Evolutionary conservation across 129 eudicot species (phyloP), one percentile per base, ranked within the genome.

Genomic region (Apium graveolens): DNA sequence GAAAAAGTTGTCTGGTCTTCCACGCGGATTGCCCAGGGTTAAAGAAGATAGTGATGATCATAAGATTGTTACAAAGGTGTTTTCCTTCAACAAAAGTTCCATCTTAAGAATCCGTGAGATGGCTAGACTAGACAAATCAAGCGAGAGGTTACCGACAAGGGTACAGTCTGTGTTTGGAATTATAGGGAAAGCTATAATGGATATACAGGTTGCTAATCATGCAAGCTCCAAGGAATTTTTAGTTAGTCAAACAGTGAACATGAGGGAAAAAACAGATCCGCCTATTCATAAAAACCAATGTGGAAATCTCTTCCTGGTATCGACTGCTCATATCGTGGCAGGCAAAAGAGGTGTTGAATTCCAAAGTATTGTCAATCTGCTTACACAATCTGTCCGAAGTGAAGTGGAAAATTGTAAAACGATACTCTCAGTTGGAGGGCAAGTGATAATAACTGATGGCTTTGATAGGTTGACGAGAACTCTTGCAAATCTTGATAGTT

Each of bases 141-240:
- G 41, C 14, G 72, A 34, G 41, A 29, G 72, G 39, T 13, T 66
- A 35, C 74, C 74, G 0, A 11, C 74, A 70, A 70, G 74, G 45
- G 74, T 70, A 18, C 74, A 70, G 7, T 70, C 42, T 31, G 74
- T 70, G 45, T 35, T 35, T 66, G 72, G 72, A 66, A 16, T 66
- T 3, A 66, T 31, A 66, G 39, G 37, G 21, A 66, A 66, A 32
- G 72, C 72, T 7, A 13, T 66, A 13, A 16, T 66, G 21, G 72
- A 66, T 16, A 34, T 66, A 29, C 38, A 34, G 4, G 39, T 27
- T 29, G 41, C 39, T 27, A 27, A 66, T 4, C 41, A 2, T 66
- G 37, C 24, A 29, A 32, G 14, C 24, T 26, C 72, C 0, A 66
- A 66, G 24, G 72, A 34, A 34, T 66, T 66, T 66, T 13, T 3